A percentile compares a stretch with the other conserved stretches of the same genome.
phyloP scores from a whole-genome alignment of 805 yeast species.

The Cyberlindnera galapagoensis region DNA sequence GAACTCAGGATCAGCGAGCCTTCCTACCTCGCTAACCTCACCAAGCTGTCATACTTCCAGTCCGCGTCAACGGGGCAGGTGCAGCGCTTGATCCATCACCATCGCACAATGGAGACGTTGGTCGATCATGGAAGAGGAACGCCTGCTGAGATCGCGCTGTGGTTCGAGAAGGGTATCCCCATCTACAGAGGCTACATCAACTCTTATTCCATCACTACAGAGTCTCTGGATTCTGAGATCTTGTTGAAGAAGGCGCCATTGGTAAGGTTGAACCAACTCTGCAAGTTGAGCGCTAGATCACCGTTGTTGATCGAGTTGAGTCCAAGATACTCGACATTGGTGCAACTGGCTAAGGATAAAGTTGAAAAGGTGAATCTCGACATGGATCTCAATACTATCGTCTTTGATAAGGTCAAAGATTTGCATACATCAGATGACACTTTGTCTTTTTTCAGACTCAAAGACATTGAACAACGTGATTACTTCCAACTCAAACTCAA shows the following conservation, averaged over 20 bases:
- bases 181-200: conserved; percentile 11
- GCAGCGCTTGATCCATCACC: no score
- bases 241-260: conserved; percentile 13
- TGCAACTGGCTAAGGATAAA: conserved; percentile 15
- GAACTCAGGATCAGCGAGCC: no score
- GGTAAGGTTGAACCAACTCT: conserved; percentile 10
- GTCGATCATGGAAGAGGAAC: no score
- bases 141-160: conserved; percentile 2
- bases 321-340: conserved; percentile 8
- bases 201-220: conserved; percentile 5
- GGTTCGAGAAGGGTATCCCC: conserved; percentile 9
- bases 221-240: conserved; percentile 9
- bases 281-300: conserved; percentile 3
- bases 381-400: conserved; percentile 16
- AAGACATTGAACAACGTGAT: conserved; percentile 19
- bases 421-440: conserved; percentile 6
- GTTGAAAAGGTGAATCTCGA: conserved; percentile 16
- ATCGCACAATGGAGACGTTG: no score
- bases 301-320: not conserved
- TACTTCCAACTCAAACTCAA: conserved; percentile 18
- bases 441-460: conserved; percentile 14
- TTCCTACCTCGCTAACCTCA: no score
- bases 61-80: no score
- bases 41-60: no score
- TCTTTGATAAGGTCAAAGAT: conserved; percentile 15